Evolutionary conservation across 352 stramenopile species (phyloP).

Genomic region (Pythium brassicae): DNA sequence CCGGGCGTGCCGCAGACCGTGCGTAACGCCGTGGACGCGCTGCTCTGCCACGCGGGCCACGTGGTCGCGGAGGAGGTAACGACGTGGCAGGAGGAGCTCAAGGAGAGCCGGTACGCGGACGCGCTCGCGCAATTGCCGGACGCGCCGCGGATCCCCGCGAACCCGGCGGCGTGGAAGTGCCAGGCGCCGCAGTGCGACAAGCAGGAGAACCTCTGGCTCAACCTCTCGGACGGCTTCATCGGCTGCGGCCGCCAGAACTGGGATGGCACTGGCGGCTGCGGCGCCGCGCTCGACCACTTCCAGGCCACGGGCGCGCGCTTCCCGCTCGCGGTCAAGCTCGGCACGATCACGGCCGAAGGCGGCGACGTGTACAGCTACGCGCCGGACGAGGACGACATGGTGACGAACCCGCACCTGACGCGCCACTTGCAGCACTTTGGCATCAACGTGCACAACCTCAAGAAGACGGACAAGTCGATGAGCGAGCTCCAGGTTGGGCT

Average conservation of each 20-base stretch:
- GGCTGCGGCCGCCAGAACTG: conserved; percentile 91
- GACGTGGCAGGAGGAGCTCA: conserved; percentile 81
- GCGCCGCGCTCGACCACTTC: conserved; percentile 96
- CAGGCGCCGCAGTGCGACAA: conserved; percentile 93
- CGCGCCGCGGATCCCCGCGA: conserved; percentile 62
- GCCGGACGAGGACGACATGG: conserved; percentile 96
- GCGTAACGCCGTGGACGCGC: conserved; percentile 45
- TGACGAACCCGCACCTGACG: conserved; percentile 93
- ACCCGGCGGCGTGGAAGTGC: conserved; percentile 76
- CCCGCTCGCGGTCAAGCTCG: conserved; percentile 97
- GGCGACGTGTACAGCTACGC: conserved; percentile 99
- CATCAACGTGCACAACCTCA: conserved; percentile 91
- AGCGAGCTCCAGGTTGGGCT: conserved; percentile 96
- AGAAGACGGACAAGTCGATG: conserved; percentile 99
- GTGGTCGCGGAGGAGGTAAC: conserved; percentile 73
- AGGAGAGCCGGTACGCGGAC: conserved; percentile 72
- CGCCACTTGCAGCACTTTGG: conserved; percentile 94
- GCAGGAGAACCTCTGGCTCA: conserved; percentile 99
- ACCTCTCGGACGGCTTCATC: conserved; percentile 92
- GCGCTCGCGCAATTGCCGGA: conserved; percentile 60
- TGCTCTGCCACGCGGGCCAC: conserved; percentile 76
- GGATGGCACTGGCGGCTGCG: conserved; percentile 95
- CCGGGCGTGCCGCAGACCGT: conserved; percentile 40
- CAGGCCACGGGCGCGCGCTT: conserved; percentile 91
- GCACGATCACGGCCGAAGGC: conserved; percentile 93